Base-by-base conservation (phyloP, 768 basidiomycete genomes). In the Pholiota conissans region DNA sequence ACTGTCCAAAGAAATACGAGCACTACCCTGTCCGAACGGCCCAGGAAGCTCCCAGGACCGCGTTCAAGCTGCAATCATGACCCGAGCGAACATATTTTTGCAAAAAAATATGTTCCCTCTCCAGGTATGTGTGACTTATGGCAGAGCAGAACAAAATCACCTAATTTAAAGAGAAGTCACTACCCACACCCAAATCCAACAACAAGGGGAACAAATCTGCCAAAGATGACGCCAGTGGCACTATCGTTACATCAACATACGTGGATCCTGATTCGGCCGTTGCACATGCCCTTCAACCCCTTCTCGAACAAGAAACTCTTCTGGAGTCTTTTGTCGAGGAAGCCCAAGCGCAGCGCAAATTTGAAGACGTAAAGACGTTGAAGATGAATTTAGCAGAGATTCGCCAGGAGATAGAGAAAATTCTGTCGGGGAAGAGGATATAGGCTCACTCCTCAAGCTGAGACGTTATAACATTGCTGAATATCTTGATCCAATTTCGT, bases 241-340 rank as follows among this genome's bases (percentile, higher is more conserved):
- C 46, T 10, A 45, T 46, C 24, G 52, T 60, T 2, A 65, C 73
- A n/a, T 74, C 45, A 7, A 28, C 53, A 22, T 28, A 42, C 27
- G 30, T 84, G 59, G 87, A 88, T 63, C 80, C 82, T 0, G 87
- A 90, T 61, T 86, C 91, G 2, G 78, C 84, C 29, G 72, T 92
- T 20, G 93, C 93, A 2, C 77, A 83, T 40, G 74, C 79, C 6
- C 74, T 98, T 14, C 95, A 98, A 63, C 95, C 95, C 2, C 75
- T 98, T 11, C 81, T 98, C 14, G 95, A 98, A 72, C 96, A 98
- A 71, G 96, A 99, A 72, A 88, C 90, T 2, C 79, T 98, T 47
- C 80, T 99, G 18, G 91, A 95, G 71, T 81, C 86, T 1, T 98
- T 95, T 66, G 84, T 98, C 7, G 87, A 90, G 63, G 94, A 98